These are phyloP conservation scores for Gentiana macrophylla DNA, from an alignment of 257 asterid genomes.

Conservation along the genomic window DNA sequence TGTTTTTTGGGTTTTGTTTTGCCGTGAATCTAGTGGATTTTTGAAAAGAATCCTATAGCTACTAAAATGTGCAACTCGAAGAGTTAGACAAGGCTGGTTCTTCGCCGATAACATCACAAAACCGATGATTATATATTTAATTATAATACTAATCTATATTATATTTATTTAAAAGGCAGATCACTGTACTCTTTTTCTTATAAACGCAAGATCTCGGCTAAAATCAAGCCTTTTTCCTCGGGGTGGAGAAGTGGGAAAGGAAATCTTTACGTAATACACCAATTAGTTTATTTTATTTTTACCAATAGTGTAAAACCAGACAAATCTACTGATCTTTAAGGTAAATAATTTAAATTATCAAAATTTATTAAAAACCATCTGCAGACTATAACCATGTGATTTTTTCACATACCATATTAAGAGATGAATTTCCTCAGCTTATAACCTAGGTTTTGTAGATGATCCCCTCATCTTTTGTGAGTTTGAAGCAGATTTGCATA, in stretches of 20 bases:
- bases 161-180: neutral
- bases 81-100: slow-evolving; percentile 85
- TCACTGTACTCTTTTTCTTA: slow-evolving; percentile 6
- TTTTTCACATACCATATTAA: no score
- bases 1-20: no score
- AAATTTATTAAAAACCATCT: no score
- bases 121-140: slow-evolving; percentile 21
- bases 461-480: no score
- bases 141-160: neutral
- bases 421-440: no score
- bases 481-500: no score
- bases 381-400: no score
- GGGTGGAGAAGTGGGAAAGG: neutral
- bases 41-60: slow-evolving; percentile 18
- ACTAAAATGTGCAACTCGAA: slow-evolving; percentile 37
- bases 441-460: no score
- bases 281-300: no score
- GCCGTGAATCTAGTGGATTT: slow-evolving; percentile 4
- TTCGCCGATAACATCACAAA: slow-evolving; percentile 47
- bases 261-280: neutral
- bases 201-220: slow-evolving; percentile 29
- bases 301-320: no score
- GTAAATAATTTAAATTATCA: no score
- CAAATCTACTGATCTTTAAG: no score
- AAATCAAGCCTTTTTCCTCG: slow-evolving; percentile 23